Conservation (phyloP, 768 basidiomycete genomes). For the Cystobasidiopsis lactophilus region DNA sequence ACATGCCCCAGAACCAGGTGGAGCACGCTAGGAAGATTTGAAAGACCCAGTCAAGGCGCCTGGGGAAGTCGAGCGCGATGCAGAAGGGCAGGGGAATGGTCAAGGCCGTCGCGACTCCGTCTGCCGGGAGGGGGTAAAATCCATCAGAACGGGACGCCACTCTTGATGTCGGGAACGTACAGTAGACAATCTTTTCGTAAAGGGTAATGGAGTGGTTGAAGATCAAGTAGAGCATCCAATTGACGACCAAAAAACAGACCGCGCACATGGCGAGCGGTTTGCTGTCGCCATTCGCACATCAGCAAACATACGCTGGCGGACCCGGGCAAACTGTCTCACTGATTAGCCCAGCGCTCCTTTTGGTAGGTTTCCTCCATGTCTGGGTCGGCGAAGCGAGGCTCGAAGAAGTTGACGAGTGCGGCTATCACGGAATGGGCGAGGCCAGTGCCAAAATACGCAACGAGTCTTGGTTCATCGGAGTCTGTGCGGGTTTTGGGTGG, state of each 20-base stretch:
- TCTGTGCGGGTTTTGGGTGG: too few relatives aligned
- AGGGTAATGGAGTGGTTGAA: conserved; percentile 29
- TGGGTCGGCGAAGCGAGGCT: conserved; percentile 27
- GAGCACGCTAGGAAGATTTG: conserved; percentile 34
- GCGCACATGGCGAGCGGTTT: conserved; percentile 42
- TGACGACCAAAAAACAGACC: conserved; percentile 40
- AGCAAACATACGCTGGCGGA: not conserved
- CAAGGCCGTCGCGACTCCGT: conserved; percentile 33
- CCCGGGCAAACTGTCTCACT: conserved; percentile 25
- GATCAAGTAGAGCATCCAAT: conserved; percentile 45
- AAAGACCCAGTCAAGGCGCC: conserved; percentile 37
- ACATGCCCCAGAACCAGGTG: conserved; percentile 39
- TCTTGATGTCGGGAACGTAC: too few relatives aligned
- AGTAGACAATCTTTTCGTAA: conserved; percentile 42
- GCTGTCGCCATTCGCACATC: conserved; percentile 8
- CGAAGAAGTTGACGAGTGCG: not conserved
- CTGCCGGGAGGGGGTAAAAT: conserved; percentile 21
- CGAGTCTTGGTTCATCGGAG: not conserved
- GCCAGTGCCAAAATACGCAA: not conserved
- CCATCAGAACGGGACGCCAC: conserved; percentile 17
- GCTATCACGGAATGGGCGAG: not conserved
- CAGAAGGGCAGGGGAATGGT: conserved; percentile 42
- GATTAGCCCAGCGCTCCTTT: conserved; percentile 51
- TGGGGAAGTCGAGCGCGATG: conserved; percentile 51
- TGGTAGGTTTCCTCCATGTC: conserved; percentile 33